Conservation (phyloP, 441 rosid species). For the Arabidopsis hybrid region DNA sequence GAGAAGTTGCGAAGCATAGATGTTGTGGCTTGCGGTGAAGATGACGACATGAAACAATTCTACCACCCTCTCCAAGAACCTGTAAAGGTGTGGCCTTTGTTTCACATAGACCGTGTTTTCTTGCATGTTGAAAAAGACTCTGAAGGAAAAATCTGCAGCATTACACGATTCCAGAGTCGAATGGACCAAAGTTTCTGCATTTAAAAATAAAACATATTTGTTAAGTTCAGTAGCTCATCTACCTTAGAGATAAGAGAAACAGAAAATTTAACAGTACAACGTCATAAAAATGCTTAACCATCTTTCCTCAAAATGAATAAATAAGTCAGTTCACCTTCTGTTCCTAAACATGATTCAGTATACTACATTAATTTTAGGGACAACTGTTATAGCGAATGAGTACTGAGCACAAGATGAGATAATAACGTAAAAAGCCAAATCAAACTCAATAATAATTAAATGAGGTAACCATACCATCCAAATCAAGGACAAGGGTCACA, state of each 20-base stretch:
- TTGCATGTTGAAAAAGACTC: conserved; percentile 85
- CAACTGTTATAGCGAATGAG: neutral
- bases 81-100: conserved; percentile 81
- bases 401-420: conserved; percentile 1
- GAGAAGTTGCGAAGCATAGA: conserved; percentile 85
- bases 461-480: conserved; percentile 78
- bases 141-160: conserved; percentile 85
- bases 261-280: neutral
- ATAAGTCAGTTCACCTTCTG: neutral
- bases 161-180: conserved; percentile 84
- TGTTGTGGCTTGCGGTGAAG: conserved; percentile 97
- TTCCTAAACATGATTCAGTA: neutral
- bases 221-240: conserved; percentile 1
- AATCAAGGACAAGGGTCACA: conserved; percentile 87
- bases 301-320: conserved; percentile 7
- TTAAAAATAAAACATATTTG: neutral
- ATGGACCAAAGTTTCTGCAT: conserved; percentile 94
- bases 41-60: conserved; percentile 89
- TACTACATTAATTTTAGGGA: neutral
- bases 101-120: conserved; percentile 89
- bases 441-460: neutral
- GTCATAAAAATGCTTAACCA: neutral
- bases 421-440: neutral
- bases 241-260: conserved; percentile 9
- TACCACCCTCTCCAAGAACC: conserved; percentile 87